Conservation (phyloP, 2,329 filamentous ascomycete genomes). For the Ampelomyces quisqualis region DNA sequence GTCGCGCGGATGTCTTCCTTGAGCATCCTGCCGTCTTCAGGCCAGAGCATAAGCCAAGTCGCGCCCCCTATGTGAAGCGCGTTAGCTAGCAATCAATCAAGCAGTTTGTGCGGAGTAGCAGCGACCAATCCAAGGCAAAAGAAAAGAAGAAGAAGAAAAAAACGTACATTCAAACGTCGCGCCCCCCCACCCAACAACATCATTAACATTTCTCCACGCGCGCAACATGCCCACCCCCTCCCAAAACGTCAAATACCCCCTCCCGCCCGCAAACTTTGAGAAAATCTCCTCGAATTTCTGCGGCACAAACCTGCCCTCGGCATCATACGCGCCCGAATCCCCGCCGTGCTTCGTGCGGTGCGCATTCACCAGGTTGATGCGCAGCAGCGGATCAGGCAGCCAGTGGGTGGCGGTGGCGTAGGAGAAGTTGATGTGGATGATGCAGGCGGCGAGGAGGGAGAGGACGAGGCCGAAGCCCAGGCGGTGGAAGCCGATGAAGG, state of each 20-base stretch:
- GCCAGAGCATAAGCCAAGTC: slow-evolving; percentile 57
- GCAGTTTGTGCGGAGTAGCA: too few species aligned
- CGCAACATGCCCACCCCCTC: slow-evolving; percentile 45
- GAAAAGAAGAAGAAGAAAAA: too few species aligned
- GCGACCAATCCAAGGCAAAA: too few species aligned
- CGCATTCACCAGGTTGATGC: slow-evolving; percentile 45
- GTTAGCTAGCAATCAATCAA: too few species aligned
- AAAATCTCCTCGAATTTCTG: slow-evolving; percentile 54
- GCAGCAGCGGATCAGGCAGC: slow-evolving; percentile 50
- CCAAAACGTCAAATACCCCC: slow-evolving; percentile 43
- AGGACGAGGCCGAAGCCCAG: slow-evolving; percentile 51
- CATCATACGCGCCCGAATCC: slow-evolving; percentile 48
- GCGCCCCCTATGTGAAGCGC: slow-evolving; percentile 52
- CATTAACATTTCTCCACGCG: slow-evolving; percentile 45
- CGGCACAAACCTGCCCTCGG: slow-evolving; percentile 50
- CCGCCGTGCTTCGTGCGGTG: slow-evolving; percentile 50
- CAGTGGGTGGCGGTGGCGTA: slow-evolving; percentile 50
- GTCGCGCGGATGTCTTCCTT: slow-evolving; percentile 60
- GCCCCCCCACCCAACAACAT: slow-evolving; percentile 51
- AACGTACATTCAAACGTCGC: slow-evolving; percentile 46
- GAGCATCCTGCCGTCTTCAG: slow-evolving; percentile 56
- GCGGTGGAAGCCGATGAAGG: slow-evolving; percentile 50
- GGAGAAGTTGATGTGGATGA: slow-evolving; percentile 54
- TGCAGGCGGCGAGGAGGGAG: slow-evolving; percentile 46
- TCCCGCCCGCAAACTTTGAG: slow-evolving; percentile 46